Percentiles rank a stretch among this genome's conserved stretches.
Evolutionary conservation across 176 grass and related monocot species (phyloP).

Genomic region (Canna indica): DNA sequence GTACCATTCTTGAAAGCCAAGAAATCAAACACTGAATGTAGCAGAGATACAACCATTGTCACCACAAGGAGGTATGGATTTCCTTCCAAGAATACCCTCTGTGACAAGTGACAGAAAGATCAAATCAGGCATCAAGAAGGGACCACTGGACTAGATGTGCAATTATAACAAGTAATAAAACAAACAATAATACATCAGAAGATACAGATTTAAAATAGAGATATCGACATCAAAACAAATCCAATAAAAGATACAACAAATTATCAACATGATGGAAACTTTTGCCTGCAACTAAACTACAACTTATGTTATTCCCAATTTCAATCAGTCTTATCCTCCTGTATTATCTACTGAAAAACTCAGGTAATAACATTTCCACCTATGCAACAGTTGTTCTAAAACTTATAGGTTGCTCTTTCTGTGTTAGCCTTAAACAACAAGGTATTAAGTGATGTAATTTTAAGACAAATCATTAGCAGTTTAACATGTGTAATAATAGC

Average conservation of each 20-base stretch:
- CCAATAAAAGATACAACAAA: too few relatives aligned
- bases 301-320: neutral
- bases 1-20: constrained; percentile 98
- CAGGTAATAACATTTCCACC: neutral
- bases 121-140: constrained; percentile 17
- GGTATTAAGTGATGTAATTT: neutral
- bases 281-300: neutral
- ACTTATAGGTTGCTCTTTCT: neutral
- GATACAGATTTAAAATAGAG: neutral
- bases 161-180: neutral
- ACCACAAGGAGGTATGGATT: constrained; percentile 78
- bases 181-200: neutral
- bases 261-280: neutral
- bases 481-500: neutral
- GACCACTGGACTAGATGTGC: neutral
- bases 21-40: constrained; percentile 98
- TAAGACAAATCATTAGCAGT: neutral
- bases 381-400: neutral
- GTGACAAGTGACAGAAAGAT: constrained; percentile 22
- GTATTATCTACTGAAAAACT: neutral
- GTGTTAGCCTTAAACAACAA: neutral
- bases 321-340: neutral
- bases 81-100: constrained; percentile 99
- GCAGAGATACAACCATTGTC: constrained; percentile 75
- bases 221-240: neutral